Evolutionary conservation across 495 filamentous ascomycete species (phyloP), one percentile per base, ranked within the genome.

Genomic region (Podospora appendiculata): DNA sequence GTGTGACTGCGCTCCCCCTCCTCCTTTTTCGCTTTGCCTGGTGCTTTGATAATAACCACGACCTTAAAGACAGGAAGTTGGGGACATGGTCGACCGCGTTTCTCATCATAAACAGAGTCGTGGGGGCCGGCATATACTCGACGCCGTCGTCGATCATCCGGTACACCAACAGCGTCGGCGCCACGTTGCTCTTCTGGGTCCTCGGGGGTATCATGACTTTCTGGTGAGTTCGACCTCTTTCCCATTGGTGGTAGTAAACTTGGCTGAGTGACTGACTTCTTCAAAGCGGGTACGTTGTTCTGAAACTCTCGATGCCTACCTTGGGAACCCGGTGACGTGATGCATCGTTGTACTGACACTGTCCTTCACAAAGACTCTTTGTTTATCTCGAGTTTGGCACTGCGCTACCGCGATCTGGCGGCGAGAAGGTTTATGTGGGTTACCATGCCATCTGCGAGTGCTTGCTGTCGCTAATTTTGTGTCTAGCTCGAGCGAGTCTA

Each of bases 351-450:
- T 8, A 32, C 54, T 60, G 33, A 58, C 55, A 45, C 12, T 34
- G 18, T 19, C 11, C 6, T 9, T 18, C 14, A 6, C 1, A 6
- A n/a, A 61, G 63, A 16, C 35, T 68, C n/a, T 66, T 68, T 32
- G 64, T 67, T 10, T 69, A 69, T 41, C 54, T 69, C 4, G 66
- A 69, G 50, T 67, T 61, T 33, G 66, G 66, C 47, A 66, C 64
- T 17, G 65, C 65, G 5, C 39, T 68, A 4, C 65, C 65, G 6
- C 55, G 65, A 1, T 68, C 65, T 0, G 65, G 65, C 25, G 65
- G 65, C 16, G 65, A 68, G 42, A 68, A 68, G 18, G 65, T 68
- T 32, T 68, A 68, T 48, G 61, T 67, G 25, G 25, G 25, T 25
- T 25, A 25, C 25, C 25, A 25, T 25, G 25, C 25, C 25, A 25